These are phyloP conservation scores for Acacia crassicarpa DNA, from an alignment of 306 rosid genomes.

Conservation along the genomic window DNA sequence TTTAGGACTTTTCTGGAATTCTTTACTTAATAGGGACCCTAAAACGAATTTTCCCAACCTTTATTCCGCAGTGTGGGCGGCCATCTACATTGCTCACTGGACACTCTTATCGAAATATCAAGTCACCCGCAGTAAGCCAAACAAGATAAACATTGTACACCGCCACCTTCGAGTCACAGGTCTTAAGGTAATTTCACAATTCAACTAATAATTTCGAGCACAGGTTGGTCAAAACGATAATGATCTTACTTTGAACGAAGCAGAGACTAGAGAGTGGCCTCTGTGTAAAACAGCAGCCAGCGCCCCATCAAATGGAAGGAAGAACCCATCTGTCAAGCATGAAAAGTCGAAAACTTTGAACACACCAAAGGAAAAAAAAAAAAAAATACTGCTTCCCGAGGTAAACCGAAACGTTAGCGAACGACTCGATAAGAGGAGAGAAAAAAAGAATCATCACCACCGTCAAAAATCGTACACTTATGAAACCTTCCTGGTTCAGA, in stretches of 20 bases:
- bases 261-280: neutral
- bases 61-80: neutral
- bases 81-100: neutral
- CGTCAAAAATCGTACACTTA: constrained; percentile 21
- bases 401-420: neutral
- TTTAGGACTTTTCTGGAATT: no score
- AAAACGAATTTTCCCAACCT: no score
- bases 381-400: constrained; percentile 8
- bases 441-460: neutral
- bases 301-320: neutral
- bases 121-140: neutral
- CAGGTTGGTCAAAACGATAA: neutral
- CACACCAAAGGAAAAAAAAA: neutral
- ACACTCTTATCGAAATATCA: neutral
- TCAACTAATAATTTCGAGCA: no score
- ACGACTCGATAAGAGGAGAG: neutral
- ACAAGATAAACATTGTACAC: neutral
- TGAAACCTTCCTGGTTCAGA: neutral
- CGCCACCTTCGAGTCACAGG: neutral
- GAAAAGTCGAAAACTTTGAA: constrained; percentile 32
- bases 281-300: neutral
- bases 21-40: no score
- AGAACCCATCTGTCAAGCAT: constrained; percentile 1
- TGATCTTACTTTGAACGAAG: neutral
- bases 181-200: neutral